These are phyloP conservation scores for Gaillardinia entomophila DNA, from an alignment of 805 yeast genomes.

Conservation along the genomic window DNA sequence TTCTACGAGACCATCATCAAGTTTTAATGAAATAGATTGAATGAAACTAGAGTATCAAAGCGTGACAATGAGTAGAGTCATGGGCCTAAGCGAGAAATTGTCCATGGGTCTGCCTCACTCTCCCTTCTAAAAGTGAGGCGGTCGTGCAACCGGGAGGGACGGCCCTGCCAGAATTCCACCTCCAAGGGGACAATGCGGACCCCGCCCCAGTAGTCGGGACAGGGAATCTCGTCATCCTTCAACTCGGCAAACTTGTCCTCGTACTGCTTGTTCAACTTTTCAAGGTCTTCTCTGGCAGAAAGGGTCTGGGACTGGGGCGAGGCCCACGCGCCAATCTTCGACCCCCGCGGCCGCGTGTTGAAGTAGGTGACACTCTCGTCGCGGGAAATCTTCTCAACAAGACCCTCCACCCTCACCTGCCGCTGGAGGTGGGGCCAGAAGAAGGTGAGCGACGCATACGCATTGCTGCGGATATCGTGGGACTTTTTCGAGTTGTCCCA, in stretches of 20 bases:
- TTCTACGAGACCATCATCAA: slow-evolving; percentile 41
- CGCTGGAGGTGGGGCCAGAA: slow-evolving; percentile 91
- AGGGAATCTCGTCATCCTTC: slow-evolving; percentile 62
- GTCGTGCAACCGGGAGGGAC: slow-evolving; percentile 85
- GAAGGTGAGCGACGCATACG: slow-evolving; percentile 76
- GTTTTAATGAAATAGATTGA: slow-evolving; percentile 2
- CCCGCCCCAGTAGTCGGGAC: slow-evolving; percentile 97
- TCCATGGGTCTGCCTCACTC: slow-evolving; percentile 46
- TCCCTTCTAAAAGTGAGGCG: slow-evolving; percentile 67
- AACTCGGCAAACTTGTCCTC: slow-evolving; percentile 54
- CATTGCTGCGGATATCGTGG: slow-evolving; percentile 62
- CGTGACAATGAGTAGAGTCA: slow-evolving; percentile 12
- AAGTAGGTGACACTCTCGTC: slow-evolving; percentile 77
- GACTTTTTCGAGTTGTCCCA: slow-evolving; percentile 87
- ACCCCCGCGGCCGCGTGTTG: slow-evolving; percentile 85
- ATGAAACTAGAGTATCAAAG: no score
- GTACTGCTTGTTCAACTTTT: slow-evolving; percentile 40
- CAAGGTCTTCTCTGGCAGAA: slow-evolving; percentile 55
- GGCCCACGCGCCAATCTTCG: slow-evolving; percentile 95
- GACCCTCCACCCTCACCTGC: slow-evolving; percentile 90
- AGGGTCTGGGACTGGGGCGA: slow-evolving; percentile 77
- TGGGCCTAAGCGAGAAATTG: slow-evolving; percentile 68
- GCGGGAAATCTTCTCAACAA: slow-evolving; percentile 62
- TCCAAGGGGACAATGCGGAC: slow-evolving; percentile 80
- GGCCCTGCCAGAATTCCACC: slow-evolving; percentile 97